phyloP scores from a whole-genome alignment of 257 asterid species.

The Solanum sejunctum region DNA sequence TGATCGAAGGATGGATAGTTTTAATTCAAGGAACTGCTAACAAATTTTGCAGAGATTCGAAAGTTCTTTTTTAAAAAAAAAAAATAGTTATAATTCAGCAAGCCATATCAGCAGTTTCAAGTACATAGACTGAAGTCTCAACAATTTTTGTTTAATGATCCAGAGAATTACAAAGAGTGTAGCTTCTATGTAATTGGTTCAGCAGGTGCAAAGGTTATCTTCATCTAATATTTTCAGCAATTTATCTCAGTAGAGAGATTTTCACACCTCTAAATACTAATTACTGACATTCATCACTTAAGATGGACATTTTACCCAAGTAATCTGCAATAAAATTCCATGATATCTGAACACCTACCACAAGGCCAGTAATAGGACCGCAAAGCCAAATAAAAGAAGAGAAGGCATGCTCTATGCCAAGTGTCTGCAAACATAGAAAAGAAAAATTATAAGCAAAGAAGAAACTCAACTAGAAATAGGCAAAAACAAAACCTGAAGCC shows the following conservation, averaged over 20 bases:
- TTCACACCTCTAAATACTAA: neutral
- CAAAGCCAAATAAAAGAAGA: conserved; percentile 99
- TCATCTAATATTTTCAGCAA: neutral
- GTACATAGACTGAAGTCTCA: neutral
- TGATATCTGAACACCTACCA: conserved; percentile 42
- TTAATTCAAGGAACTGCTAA: neutral
- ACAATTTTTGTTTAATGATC: neutral
- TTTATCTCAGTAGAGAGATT: neutral
- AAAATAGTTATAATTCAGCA: neutral
- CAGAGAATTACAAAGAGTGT: neutral
- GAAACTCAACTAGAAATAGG: conserved; percentile 2
- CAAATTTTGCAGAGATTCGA: neutral
- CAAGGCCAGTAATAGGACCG: conserved; percentile 98
- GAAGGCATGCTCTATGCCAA: conserved; percentile 90
- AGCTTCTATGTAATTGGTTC: neutral
- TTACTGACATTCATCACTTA: neutral
- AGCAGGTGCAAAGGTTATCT: neutral
- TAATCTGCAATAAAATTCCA: neutral
- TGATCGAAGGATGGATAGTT: neutral
- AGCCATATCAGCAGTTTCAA: neutral
- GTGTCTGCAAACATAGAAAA: conserved; percentile 60
- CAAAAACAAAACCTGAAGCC: conserved; percentile 35
- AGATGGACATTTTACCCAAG: neutral
- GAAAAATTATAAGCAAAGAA: conserved; percentile 11
- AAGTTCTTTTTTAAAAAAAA: neutral